Conservation (phyloP, 345 rosid genomes). For the Trapa incisa region DNA sequence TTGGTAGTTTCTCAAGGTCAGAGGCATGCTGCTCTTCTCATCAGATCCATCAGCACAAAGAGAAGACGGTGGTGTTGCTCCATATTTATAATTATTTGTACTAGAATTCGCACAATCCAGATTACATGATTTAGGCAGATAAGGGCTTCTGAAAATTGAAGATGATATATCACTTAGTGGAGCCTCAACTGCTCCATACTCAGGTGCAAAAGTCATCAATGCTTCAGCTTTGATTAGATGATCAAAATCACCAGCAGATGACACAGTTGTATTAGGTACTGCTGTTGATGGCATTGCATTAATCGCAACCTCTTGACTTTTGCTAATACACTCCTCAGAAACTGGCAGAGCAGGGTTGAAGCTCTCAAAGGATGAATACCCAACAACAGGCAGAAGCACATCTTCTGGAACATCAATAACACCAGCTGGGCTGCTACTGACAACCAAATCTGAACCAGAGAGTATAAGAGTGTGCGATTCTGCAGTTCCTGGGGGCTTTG, state of each 20-base stretch:
- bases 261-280: conserved; percentile 27
- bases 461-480: conserved; percentile 79
- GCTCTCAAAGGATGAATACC: conserved; percentile 72
- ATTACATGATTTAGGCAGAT: conserved; percentile 63
- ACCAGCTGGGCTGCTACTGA: conserved; percentile 65
- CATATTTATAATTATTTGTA: conserved; percentile 54
- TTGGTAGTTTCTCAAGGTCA: conserved; percentile 32
- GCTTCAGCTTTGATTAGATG: conserved; percentile 93
- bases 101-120: conserved; percentile 64
- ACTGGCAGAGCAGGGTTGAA: conserved; percentile 49
- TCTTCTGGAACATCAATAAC: conserved; percentile 72
- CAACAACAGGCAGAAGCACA: conserved; percentile 54
- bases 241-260: conserved; percentile 66
- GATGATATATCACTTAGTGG: conserved; percentile 48
- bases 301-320: conserved; percentile 52
- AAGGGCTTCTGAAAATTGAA: conserved; percentile 66
- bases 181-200: conserved; percentile 92
- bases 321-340: conserved; percentile 51
- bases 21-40: conserved; percentile 37
- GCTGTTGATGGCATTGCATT: conserved; percentile 38
- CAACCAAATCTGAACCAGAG: conserved; percentile 68
- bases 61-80: conserved; percentile 74
- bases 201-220: conserved; percentile 84
- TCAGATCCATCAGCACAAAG: conserved; percentile 45
- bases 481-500: conserved; percentile 99